A percentile compares a stretch with the other conserved stretches of the same genome.
phyloP scores from a whole-genome alignment of 768 basidiomycete species.

The Amanita pallidorosea region DNA sequence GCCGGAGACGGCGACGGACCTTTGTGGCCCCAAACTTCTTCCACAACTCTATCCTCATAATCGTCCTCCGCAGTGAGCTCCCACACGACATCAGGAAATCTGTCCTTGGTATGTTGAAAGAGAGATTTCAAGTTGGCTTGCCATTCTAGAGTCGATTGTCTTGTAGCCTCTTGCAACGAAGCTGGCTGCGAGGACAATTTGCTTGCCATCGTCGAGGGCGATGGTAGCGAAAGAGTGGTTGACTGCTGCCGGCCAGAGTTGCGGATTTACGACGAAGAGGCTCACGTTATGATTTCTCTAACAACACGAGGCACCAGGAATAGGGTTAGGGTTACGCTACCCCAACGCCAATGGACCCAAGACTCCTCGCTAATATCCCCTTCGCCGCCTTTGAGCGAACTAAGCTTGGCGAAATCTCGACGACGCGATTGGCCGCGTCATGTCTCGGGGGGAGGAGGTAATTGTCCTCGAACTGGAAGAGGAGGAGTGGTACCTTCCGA shows the following conservation, averaged over 20 bases:
- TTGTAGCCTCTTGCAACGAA: constrained; percentile 53
- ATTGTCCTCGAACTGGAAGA: too few relatives aligned
- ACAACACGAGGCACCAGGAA: not conserved
- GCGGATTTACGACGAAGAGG: constrained; percentile 2
- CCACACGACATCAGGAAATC: constrained; percentile 98
- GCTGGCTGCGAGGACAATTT: constrained; percentile 21
- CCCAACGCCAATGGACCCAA: too few relatives aligned
- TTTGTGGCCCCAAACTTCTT: constrained; percentile 91
- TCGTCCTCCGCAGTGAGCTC: constrained; percentile 44
- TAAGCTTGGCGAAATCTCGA: too few relatives aligned
- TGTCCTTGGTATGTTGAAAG: constrained; percentile 76
- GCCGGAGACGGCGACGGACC: constrained; percentile 35
- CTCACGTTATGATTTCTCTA: not conserved
- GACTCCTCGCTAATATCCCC: too few relatives aligned
- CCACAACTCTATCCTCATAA: constrained; percentile 30
- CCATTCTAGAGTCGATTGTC: constrained; percentile 64
- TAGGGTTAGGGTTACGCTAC: constrained; percentile 4
- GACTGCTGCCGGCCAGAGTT: not conserved
- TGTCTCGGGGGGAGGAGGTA: too few relatives aligned
- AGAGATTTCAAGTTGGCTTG: constrained; percentile 69
- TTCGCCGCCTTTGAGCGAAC: too few relatives aligned
- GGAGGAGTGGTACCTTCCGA: too few relatives aligned
- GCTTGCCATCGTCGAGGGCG: constrained; percentile 3
- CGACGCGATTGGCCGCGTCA: too few relatives aligned
- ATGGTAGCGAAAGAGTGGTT: not conserved